phyloP scores from a whole-genome alignment of 2,329 filamentous ascomycete genomes.

The Aspergillus fijiensis region DNA sequence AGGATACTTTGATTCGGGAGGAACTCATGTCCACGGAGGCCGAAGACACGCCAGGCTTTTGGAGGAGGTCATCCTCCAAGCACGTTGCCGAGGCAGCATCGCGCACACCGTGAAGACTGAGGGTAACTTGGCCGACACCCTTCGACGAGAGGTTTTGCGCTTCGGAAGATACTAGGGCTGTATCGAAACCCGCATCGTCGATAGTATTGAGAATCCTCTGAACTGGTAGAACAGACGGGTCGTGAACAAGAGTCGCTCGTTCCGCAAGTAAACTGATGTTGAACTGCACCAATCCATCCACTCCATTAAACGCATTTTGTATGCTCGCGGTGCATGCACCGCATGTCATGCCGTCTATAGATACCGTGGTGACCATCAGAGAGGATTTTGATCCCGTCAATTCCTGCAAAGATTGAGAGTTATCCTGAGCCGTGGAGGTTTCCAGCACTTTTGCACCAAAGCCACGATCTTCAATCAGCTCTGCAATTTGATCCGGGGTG shows the following conservation, averaged over 20 bases:
- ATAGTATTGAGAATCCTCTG: constrained; percentile 79
- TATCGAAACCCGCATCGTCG: constrained; percentile 87
- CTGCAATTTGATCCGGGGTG: constrained; percentile 54
- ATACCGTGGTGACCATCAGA: constrained; percentile 72
- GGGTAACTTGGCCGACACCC: constrained; percentile 64
- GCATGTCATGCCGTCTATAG: constrained; percentile 96
- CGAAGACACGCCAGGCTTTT: constrained; percentile 69
- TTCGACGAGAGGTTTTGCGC: constrained; percentile 57
- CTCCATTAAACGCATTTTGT: constrained; percentile 73
- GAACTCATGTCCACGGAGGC: constrained; percentile 72
- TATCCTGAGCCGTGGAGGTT: constrained; percentile 51
- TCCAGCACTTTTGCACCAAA: constrained; percentile 80
- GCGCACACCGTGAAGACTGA: constrained; percentile 79
- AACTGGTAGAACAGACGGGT: constrained; percentile 66
- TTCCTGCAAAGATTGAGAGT: constrained; percentile 36
- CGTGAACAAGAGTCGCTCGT: constrained; percentile 82
- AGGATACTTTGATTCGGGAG: constrained; percentile 70
- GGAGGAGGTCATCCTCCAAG: constrained; percentile 67
- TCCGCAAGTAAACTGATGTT: constrained; percentile 95
- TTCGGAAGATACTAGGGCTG: constrained; percentile 74
- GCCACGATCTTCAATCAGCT: constrained; percentile 66
- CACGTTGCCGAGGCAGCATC: constrained; percentile 70
- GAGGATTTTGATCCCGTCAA: constrained; percentile 35
- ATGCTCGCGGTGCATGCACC: constrained; percentile 93
- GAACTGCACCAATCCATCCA: constrained; percentile 80